Base-by-base conservation (phyloP, 2,329 filamentous ascomycete genomes). In the Dactylonectria estremocensis region DNA sequence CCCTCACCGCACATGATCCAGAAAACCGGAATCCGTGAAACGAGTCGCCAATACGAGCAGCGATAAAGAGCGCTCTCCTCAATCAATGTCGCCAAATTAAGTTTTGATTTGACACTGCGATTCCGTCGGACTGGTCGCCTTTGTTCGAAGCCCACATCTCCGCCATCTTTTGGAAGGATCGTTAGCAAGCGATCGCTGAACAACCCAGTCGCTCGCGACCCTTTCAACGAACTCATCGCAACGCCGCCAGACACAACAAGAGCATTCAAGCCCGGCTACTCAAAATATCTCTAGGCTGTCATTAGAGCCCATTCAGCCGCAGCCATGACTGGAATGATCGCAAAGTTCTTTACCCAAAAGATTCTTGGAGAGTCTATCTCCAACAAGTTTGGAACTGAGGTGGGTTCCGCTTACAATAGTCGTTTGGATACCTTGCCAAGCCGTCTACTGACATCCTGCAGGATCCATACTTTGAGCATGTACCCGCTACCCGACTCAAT, bases 401-500 rank as follows among this genome's bases (percentile, higher is more conserved):
- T 89, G 81, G 68, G 80, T 63, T 48, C 50, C 40, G 11, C 45
- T 59, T 20, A 11, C 24, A 11, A 5, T 20, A 6, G 5, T 11
- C 20, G 11, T 31, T 24, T 9, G 43, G 16, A 31, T 40, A 31
- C 31, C 11, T n/a, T 6, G 52, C 57, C 59, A 60, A 69, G 28
- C n/a, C 45, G 18, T n/a, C 79, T 80, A 59, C 66, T 70, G 53
- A 73, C 67, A 49, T 31, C 20, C 50, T 60, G 71, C 64, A 98
- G 93, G 95, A 98, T 78, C 95, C 95, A 6, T 97, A 95, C 83
- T 97, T 95, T 76, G 94, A 97, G 80, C 87, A 90, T 73, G 90
- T 97, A 40, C 90, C 91, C 22, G 91, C 95, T 48, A 93, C 92
- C 9, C 88, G 90, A 69, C 84, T 93, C 48, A 83, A 90, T 71